phyloP scores from a whole-genome alignment of 345 rosid species.

The Angophora floribunda region DNA sequence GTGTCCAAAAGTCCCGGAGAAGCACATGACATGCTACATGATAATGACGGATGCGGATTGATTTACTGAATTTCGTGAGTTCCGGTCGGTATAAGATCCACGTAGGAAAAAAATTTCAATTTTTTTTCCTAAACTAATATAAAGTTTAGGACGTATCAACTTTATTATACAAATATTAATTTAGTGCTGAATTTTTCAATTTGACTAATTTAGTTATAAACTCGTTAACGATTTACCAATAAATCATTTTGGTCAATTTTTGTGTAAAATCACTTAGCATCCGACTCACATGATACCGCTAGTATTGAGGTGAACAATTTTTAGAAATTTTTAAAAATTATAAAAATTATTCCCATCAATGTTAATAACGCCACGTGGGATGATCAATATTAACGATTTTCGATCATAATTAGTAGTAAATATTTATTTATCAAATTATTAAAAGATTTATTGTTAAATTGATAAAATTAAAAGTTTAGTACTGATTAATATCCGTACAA shows the following conservation, averaged over 20 bases:
- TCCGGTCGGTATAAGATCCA: background rate
- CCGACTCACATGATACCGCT: background rate
- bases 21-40: background rate
- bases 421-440: background rate
- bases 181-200: too few relatives aligned
- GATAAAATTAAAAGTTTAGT: too few relatives aligned
- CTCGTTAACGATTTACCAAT: background rate
- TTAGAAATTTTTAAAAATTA: background rate
- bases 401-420: fast-evolving
- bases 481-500: too few relatives aligned
- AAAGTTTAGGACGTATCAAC: too few relatives aligned
- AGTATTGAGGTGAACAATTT: background rate
- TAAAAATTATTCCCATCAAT: fast-evolving
- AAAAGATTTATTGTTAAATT: too few relatives aligned
- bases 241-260: background rate
- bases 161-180: too few relatives aligned
- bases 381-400: background rate
- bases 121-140: too few relatives aligned
- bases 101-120: background rate
- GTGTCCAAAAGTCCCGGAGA: background rate
- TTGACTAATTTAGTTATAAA: background rate
- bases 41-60: too few relatives aligned
- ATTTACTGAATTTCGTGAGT: background rate
- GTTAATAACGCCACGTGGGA: fast-evolving
- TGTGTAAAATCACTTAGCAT: fast-evolving